Percentiles rank a stretch among this genome's conserved stretches.
phyloP scores from a whole-genome alignment of 129 eudicot species.

The Saposhnikovia divaricata region DNA sequence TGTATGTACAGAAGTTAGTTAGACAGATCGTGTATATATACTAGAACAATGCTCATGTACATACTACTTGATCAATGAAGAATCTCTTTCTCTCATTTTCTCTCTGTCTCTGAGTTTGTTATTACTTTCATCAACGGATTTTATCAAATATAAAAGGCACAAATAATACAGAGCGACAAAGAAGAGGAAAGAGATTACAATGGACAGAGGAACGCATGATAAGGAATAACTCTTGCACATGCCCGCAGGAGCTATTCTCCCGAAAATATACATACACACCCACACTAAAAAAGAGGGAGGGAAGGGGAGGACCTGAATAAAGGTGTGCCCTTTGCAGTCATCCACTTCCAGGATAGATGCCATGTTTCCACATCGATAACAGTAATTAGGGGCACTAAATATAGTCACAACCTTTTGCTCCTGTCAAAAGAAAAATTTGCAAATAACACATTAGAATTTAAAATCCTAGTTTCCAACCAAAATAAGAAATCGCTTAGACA shows the following conservation, averaged over 20 bases:
- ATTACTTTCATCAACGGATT: too few relatives aligned
- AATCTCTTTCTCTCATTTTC: too few relatives aligned
- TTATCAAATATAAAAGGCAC: too few relatives aligned
- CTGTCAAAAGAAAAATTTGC: constrained; percentile 28
- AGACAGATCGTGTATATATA: too few relatives aligned
- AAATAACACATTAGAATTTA: not conserved
- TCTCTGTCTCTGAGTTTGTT: too few relatives aligned
- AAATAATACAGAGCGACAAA: too few relatives aligned
- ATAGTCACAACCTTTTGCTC: constrained; percentile 90
- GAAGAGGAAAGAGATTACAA: too few relatives aligned
- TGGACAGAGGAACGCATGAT: not conserved
- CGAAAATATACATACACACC: not conserved
- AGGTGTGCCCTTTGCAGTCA: constrained; percentile 80
- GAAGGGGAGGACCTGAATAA: constrained; percentile 57
- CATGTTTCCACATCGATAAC: constrained; percentile 94
- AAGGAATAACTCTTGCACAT: not conserved
- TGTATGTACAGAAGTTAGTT: too few relatives aligned
- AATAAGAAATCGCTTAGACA: not conserved
- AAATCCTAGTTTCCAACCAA: not conserved
- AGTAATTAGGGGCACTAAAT: constrained; percentile 90
- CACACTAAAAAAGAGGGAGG: not conserved
- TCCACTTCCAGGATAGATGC: constrained; percentile 90
- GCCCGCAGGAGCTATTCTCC: not conserved
- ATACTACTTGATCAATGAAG: too few relatives aligned
- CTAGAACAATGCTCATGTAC: too few relatives aligned